Conservation (phyloP, 208 protist genomes). For the Leishmania martiniquensis region DNA sequence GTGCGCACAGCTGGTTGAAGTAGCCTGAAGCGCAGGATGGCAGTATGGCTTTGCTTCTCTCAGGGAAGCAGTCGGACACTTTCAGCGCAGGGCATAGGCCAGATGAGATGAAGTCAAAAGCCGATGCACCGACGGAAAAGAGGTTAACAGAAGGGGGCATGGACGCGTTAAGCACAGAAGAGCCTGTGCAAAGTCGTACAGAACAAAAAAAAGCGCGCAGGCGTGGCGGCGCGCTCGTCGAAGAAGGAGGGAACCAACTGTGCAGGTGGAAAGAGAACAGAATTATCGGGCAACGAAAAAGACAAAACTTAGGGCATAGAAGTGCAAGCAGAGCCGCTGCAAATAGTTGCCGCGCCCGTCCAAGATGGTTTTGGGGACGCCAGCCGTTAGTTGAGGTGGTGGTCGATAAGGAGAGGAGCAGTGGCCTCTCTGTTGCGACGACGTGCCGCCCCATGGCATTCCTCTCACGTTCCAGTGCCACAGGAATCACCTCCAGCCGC, state of each 20-base stretch:
- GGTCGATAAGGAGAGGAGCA: background rate
- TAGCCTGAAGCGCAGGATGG: background rate
- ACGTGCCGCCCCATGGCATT: background rate
- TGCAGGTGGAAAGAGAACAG: slow-evolving; percentile 2
- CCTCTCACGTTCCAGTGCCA: background rate
- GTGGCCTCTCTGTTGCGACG: background rate
- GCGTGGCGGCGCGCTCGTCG: background rate
- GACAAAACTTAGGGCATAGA: background rate
- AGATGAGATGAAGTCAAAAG: background rate
- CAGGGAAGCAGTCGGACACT: background rate
- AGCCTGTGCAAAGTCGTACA: background rate
- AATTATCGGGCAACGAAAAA: background rate
- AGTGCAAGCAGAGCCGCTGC: background rate
- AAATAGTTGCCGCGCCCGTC: background rate
- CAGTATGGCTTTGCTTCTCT: background rate
- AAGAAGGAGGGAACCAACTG: background rate
- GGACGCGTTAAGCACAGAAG: background rate
- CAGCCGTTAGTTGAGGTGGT: background rate
- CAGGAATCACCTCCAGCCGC: background rate
- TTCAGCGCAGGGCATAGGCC: background rate
- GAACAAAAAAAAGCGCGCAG: background rate
- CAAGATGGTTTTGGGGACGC: background rate
- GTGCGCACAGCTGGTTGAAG: background rate
- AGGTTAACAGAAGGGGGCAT: slow-evolving; percentile 1
- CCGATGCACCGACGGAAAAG: background rate